Evolutionary conservation across 495 filamentous ascomycete genomes (phyloP).

Genomic region (Aspergillus conjunctus): DNA sequence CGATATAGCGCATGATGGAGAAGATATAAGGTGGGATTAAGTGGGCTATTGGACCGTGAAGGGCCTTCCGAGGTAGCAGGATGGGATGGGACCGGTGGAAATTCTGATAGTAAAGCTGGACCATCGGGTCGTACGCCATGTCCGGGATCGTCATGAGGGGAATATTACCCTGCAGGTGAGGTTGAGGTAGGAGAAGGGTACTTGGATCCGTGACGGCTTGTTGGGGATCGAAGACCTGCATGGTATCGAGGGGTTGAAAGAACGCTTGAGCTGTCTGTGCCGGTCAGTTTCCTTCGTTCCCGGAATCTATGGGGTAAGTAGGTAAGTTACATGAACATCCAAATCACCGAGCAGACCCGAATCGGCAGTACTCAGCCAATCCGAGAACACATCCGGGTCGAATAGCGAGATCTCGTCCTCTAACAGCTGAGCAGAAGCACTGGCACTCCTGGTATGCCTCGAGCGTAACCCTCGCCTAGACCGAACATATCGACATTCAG

Average conservation of each 20-base stretch:
- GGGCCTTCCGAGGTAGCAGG: conserved; percentile 49
- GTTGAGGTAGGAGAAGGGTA: neutral
- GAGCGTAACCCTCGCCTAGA: conserved; percentile 39
- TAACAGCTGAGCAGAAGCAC: conserved; percentile 15
- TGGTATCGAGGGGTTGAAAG: conserved; percentile 16
- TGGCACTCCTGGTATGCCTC: conserved; percentile 8
- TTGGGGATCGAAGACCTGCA: conserved; percentile 1
- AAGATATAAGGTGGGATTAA: conserved; percentile 40
- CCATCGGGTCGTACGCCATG: conserved; percentile 37
- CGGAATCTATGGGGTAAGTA: neutral
- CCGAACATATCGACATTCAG: conserved; percentile 33
- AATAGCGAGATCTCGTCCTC: conserved; percentile 20
- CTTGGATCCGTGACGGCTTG: conserved; percentile 9
- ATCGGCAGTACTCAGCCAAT: conserved; percentile 24
- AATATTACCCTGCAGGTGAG: neutral
- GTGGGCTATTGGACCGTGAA: conserved; percentile 44
- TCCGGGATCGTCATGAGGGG: conserved; percentile 16
- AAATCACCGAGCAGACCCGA: conserved; percentile 14
- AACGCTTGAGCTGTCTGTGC: conserved; percentile 25
- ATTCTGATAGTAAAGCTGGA: conserved; percentile 59
- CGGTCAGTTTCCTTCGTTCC: conserved; percentile 4
- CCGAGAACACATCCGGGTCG: conserved; percentile 17
- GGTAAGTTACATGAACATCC: conserved; percentile 7
- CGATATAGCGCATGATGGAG: conserved; percentile 70
- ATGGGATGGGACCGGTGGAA: conserved; percentile 75